These are phyloP conservation scores for Podospora australis DNA, from an alignment of 495 filamentous ascomycete genomes.

Conservation along the genomic window DNA sequence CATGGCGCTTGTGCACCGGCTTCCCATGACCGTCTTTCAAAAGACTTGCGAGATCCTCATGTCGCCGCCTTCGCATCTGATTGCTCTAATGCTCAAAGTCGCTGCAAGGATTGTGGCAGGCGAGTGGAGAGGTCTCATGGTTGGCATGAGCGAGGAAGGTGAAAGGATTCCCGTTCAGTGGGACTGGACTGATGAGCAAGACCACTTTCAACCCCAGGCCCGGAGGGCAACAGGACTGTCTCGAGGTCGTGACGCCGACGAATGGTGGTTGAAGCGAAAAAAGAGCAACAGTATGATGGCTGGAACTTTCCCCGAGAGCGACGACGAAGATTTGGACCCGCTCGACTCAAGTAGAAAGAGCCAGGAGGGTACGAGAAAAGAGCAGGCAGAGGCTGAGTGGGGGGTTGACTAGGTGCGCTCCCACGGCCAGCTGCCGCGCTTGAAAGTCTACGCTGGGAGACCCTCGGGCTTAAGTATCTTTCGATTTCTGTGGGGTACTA, in stretches of 20 bases:
- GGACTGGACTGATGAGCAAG: constrained; percentile 46
- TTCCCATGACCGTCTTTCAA: constrained; percentile 62
- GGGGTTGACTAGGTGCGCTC: too few relatives aligned
- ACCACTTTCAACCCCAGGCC: neutral
- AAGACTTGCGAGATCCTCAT: constrained; percentile 71
- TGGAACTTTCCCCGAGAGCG: constrained; percentile 3
- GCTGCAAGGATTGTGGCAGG: constrained; percentile 67
- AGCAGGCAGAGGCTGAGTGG: too few relatives aligned
- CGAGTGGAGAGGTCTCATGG: constrained; percentile 47
- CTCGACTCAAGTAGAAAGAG: too few relatives aligned
- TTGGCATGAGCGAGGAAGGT: constrained; percentile 41
- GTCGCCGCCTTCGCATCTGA: constrained; percentile 66
- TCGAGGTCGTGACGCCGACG: neutral
- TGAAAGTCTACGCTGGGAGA: too few relatives aligned
- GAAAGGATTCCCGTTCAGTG: constrained; percentile 49
- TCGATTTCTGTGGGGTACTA: too few relatives aligned
- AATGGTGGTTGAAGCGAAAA: constrained; percentile 5
- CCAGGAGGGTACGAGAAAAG: too few relatives aligned
- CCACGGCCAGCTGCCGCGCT: too few relatives aligned
- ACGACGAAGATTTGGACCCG: constrained; percentile 1
- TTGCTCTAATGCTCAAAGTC: constrained; percentile 71
- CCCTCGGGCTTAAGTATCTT: too few relatives aligned
- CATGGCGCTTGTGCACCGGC: constrained; percentile 40
- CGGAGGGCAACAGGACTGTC: neutral
- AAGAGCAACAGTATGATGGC: constrained; percentile 2